Conservation (phyloP, 352 stramenopile genomes). For the Globisporangium spinosum region DNA sequence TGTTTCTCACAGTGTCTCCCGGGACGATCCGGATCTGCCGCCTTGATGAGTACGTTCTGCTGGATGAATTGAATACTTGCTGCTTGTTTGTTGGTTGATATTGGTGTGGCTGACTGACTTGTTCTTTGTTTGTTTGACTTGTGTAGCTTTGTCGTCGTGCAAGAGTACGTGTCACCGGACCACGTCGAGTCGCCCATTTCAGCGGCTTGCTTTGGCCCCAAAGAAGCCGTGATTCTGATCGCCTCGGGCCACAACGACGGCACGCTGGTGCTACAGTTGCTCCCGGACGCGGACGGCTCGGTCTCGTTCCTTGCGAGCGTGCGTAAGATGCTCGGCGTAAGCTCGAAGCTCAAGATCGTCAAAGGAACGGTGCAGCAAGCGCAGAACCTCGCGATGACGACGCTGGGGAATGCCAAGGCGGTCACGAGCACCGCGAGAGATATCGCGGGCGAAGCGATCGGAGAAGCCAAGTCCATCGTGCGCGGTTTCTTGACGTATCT, state of each 20-base stretch:
- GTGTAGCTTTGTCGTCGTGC: conserved; percentile 59
- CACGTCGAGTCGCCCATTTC: conserved; percentile 43
- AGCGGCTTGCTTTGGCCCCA: conserved; percentile 60
- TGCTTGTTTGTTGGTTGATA: background rate
- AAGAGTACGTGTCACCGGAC: conserved; percentile 52
- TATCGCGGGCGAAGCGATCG: conserved; percentile 80
- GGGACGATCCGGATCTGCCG: conserved; percentile 61
- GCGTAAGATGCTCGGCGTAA: conserved; percentile 69
- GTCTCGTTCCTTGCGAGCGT: conserved; percentile 75
- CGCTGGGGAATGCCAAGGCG: conserved; percentile 75
- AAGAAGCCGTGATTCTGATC: conserved; percentile 72
- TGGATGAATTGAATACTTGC: background rate
- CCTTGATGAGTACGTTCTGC: conserved; percentile 69
- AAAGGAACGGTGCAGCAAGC: conserved; percentile 86
- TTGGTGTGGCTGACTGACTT: background rate
- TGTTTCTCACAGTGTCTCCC: conserved; percentile 57
- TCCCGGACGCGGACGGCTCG: conserved; percentile 75
- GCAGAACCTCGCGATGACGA: conserved; percentile 81
- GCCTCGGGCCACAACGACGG: conserved; percentile 69
- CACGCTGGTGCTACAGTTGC: conserved; percentile 70
- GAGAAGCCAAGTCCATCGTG: conserved; percentile 83
- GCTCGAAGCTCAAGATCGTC: conserved; percentile 82
- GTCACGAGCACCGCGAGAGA: conserved; percentile 80
- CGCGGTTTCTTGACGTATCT: conserved; percentile 71
- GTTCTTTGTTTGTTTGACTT: conserved; percentile 13